Percentiles rank a stretch among this genome's conserved stretches.
Evolutionary conservation across 441 rosid species (phyloP).

Genomic region (Arabidopsis lyrata): DNA sequence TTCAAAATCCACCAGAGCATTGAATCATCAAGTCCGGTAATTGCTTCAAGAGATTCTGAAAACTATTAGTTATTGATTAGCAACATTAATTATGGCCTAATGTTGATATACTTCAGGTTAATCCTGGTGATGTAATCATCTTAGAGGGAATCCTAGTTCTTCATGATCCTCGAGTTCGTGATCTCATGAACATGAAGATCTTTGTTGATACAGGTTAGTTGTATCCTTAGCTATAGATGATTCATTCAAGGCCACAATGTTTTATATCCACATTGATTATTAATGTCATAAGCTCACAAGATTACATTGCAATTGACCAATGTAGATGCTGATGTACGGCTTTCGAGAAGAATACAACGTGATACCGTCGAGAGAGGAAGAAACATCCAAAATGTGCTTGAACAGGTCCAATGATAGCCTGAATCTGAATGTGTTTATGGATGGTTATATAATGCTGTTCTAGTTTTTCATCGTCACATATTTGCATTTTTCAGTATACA

Average conservation of each 20-base stretch:
- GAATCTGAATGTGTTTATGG: not conserved
- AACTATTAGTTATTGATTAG: not conserved
- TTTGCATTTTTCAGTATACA: conserved; percentile 57
- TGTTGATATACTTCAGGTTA: conserved; percentile 49
- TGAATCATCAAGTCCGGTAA: conserved; percentile 49
- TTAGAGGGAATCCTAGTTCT: conserved; percentile 72
- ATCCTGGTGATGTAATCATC: conserved; percentile 68
- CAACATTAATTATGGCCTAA: not conserved
- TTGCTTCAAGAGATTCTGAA: not conserved
- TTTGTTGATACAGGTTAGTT: conserved; percentile 70
- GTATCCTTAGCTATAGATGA: not conserved
- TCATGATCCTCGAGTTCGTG: conserved; percentile 65
- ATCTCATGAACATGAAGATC: conserved; percentile 87
- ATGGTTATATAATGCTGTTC: conserved; percentile 2
- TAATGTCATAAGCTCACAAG: not conserved
- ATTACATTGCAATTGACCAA: not conserved
- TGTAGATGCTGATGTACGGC: conserved; percentile 89
- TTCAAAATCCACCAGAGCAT: conserved; percentile 67
- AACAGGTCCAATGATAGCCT: conserved; percentile 61
- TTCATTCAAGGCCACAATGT: not conserved
- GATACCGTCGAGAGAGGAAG: conserved; percentile 92
- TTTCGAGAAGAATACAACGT: conserved; percentile 79
- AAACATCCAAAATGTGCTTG: conserved; percentile 75
- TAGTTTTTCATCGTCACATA: not conserved
- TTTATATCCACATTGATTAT: not conserved